phyloP scores from a whole-genome alignment of 1,284 basidiomycete genomes.

The Ceratobasidium sp. region DNA sequence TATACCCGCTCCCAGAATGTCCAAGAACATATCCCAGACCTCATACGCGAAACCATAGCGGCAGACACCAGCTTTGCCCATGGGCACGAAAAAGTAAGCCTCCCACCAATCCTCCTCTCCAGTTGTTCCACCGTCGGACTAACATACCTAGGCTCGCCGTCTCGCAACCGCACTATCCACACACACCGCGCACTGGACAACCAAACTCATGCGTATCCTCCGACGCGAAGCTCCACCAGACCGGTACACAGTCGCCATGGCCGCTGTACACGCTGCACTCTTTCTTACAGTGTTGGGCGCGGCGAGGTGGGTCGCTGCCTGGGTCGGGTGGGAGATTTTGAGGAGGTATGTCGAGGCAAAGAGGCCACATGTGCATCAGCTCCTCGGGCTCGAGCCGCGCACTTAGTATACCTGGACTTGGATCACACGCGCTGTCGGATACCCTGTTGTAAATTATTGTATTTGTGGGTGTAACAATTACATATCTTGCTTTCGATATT shows the following conservation, averaged over 20 bases:
- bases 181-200: slow-evolving; percentile 38
- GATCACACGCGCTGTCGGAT: not conserved
- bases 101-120: not conserved
- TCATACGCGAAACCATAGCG: slow-evolving; percentile 22
- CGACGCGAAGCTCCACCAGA: slow-evolving; percentile 35
- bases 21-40: slow-evolving; percentile 20
- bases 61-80: slow-evolving; percentile 21
- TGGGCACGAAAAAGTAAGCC: slow-evolving; percentile 34
- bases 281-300: slow-evolving; percentile 8
- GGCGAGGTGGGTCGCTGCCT: slow-evolving; percentile 13
- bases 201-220: slow-evolving; percentile 37
- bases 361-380: slow-evolving; percentile 35
- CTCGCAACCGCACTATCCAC: slow-evolving; percentile 33
- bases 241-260: slow-evolving; percentile 37
- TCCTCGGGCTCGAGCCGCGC: slow-evolving; percentile 28
- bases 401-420: slow-evolving; percentile 3
- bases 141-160: slow-evolving; percentile 37
- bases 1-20: slow-evolving; percentile 14
- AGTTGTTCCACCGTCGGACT: slow-evolving; percentile 6
- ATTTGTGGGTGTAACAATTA: not conserved
- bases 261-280: slow-evolving; percentile 28
- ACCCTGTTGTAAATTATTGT: slow-evolving; percentile 1
- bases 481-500: no score
- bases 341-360: slow-evolving; percentile 29
- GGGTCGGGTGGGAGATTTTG: slow-evolving; percentile 40